Base-by-base conservation (phyloP, 106 monocot genomes). In the Narthecium ossifragum region DNA sequence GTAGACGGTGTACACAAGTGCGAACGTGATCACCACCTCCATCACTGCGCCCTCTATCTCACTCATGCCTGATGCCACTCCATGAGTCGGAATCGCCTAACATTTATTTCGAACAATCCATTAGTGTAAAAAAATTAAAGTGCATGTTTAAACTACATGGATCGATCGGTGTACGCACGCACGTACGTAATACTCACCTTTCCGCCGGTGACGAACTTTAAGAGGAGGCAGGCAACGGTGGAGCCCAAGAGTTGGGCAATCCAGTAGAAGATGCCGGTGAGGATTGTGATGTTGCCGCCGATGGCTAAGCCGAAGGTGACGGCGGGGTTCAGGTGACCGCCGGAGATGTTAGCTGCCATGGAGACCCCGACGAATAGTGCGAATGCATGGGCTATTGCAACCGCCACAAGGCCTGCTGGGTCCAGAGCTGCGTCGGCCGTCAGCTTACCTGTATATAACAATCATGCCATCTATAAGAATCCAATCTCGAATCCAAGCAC, bases 251-350 rank as follows among this genome's bases (percentile, higher is more conserved):
- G 70, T 69, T 90, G 90, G 3, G 89, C 80, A 4, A 90, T 47
- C 85, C 90, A 85, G 75, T 90, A 90, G 68, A 90, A 75, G 34
- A 85, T 67, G 20, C 84, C 85, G 41, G 78, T 78, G 34, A 85
- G 64, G 27, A 84, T 72, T 56, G 88, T 88, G 64, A 80, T 83
- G 53, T 84, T 33, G 14, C 88, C 83, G 20, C 84, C 83, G 21
- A 88, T 20, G 15, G 80, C 88, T 11, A 84, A 71, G 45, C 79
- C 79, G 22, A 84, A 59, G 15, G 84, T 84, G 27, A 84, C 84
- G 18, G 84, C 84, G 0, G 88, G 88, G 77, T 83, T 88, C 22
- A 84, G 55, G 63, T 88, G 88, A 29, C 88, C 88, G 39, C 88
- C 88, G 34, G 83, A 88, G 61, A 80, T 75, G 74, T 88, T 84